A percentile compares a stretch with the other conserved stretches of the same genome.
Evolutionary conservation across 148 eudicot species (phyloP).

Genomic region (Amaranthus cruentus): DNA sequence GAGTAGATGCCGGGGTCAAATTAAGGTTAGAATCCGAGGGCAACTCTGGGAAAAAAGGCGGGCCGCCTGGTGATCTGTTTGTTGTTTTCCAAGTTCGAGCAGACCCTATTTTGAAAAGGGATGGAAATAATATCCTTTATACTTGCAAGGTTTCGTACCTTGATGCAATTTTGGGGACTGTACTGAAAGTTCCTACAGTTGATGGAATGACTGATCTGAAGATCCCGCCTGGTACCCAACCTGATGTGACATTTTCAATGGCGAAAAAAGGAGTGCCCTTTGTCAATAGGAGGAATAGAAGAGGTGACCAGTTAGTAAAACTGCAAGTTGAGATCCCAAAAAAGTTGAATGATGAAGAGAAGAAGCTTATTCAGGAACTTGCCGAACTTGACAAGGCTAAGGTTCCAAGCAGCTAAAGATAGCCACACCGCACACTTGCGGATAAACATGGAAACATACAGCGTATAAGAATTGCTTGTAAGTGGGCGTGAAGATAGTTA

Average conservation of each 20-base stretch:
- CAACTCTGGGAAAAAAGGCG: conserved; percentile 79
- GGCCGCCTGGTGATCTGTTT: conserved; percentile 82
- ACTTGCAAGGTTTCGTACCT: conserved; percentile 70
- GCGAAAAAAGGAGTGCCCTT: conserved; percentile 82
- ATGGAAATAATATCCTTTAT: conserved; percentile 72
- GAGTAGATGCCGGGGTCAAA: conserved; percentile 79
- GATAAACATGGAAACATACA: neutral
- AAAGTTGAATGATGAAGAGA: conserved; percentile 62
- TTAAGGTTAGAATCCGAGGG: conserved; percentile 79
- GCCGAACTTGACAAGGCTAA: conserved; percentile 56
- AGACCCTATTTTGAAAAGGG: conserved; percentile 73
- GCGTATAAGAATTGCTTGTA: neutral
- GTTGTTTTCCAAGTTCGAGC: conserved; percentile 51
- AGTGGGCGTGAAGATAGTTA: neutral
- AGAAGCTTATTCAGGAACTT: conserved; percentile 78
- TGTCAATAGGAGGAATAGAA: conserved; percentile 55
- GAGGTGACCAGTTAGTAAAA: conserved; percentile 88
- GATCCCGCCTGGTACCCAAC: conserved; percentile 90
- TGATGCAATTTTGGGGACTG: conserved; percentile 85
- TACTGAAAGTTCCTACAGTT: conserved; percentile 74
- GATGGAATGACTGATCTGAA: conserved; percentile 78
- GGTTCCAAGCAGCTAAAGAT: conserved; percentile 46
- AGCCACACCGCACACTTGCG: neutral
- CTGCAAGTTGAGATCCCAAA: conserved; percentile 90
- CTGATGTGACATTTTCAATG: conserved; percentile 77